Evolutionary conservation across 1,139 yeast species (phyloP).

Genomic region (Hemisphaericaspora xylofermentans): DNA sequence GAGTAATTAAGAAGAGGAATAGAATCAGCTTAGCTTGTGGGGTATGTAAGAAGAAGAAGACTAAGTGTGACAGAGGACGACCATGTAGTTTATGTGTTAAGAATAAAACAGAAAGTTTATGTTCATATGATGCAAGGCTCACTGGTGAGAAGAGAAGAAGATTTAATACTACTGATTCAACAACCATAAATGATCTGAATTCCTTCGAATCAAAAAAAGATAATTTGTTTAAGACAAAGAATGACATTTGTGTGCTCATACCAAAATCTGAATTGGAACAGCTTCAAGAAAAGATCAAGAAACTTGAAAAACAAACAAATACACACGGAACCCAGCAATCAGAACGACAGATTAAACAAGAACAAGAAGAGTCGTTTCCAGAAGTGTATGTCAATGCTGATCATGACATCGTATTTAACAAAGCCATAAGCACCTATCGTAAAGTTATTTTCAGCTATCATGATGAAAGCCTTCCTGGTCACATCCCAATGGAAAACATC

Average conservation of each 20-base stretch:
- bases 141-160: too few species aligned
- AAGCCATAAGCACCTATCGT: conserved; percentile 8
- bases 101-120: conserved; percentile 16
- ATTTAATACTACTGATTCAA: too few species aligned
- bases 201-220: not conserved
- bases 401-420: conserved; percentile 10
- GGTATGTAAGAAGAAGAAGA: conserved; percentile 41
- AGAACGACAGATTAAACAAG: not conserved
- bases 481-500: conserved; percentile 12
- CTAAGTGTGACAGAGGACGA: conserved; percentile 40
- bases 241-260: conserved; percentile 16
- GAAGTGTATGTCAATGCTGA: not conserved
- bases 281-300: conserved; percentile 13
- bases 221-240: not conserved
- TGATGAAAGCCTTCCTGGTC: conserved; percentile 14
- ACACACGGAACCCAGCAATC: not conserved
- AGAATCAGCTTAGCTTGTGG: conserved; percentile 38
- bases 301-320: conserved; percentile 8
- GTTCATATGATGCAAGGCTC: conserved; percentile 15
- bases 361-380: too few species aligned
- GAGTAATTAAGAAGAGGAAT: conserved; percentile 27
- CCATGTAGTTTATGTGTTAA: conserved; percentile 45
- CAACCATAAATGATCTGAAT: conserved; percentile 3
- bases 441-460: conserved; percentile 12
- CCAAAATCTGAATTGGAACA: conserved; percentile 15